Conservation (phyloP, 495 filamentous ascomycete genomes). For the Annulohypoxylon stygium region DNA sequence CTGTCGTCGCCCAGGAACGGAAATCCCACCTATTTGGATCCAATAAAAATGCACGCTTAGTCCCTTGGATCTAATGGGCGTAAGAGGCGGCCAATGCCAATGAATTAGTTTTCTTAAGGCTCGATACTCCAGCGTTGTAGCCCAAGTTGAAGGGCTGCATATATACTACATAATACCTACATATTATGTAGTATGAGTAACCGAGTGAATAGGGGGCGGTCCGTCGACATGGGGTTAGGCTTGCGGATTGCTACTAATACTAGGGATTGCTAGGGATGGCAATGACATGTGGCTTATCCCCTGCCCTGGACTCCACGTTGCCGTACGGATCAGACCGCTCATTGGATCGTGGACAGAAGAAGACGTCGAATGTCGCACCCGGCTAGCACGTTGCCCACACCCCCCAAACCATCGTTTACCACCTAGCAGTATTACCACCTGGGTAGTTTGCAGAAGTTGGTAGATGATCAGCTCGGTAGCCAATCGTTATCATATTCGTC, state of each 20-base stretch:
- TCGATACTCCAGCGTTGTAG: conserved; percentile 29
- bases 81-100: conserved; percentile 21
- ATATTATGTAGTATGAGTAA: background rate
- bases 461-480: conserved; percentile 43
- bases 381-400: conserved; percentile 9
- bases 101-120: conserved; percentile 5
- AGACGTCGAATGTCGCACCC: conserved; percentile 30
- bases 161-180: conserved; percentile 11
- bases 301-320: conserved; percentile 46
- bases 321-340: conserved; percentile 25
- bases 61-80: conserved; percentile 10
- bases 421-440: background rate
- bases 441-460: conserved; percentile 25
- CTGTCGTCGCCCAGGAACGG: conserved; percentile 9
- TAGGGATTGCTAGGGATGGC: background rate
- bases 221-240: conserved; percentile 23
- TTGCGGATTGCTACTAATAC: background rate
- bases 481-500: conserved; percentile 44
- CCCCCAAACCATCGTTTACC: conserved; percentile 33
- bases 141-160: conserved; percentile 22
- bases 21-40: conserved; percentile 32
- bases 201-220: conserved; percentile 30
- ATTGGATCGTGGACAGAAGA: conserved; percentile 42
- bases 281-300: conserved; percentile 43
- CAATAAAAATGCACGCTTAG: conserved; percentile 24